Evolutionary conservation across 306 rosid genomes (phyloP), one percentile per base, ranked within the genome.

Genomic region (Castanospermum australe): DNA sequence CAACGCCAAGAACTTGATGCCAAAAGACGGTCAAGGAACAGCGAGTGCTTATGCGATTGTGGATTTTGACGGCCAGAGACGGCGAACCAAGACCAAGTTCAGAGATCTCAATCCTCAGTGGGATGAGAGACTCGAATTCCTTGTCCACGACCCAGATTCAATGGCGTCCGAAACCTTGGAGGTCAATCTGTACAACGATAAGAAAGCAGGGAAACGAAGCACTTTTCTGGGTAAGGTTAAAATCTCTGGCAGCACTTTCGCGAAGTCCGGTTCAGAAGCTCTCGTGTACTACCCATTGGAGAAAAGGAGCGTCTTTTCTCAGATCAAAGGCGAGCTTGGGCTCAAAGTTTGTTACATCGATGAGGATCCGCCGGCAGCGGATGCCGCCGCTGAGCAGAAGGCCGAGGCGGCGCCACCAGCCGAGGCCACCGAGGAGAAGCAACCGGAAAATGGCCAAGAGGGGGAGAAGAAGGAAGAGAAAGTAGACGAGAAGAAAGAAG

Each of bases 11-110:
- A 94, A 94, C 55, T 48, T 94, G 72, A 94, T 91, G 98, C 98
- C 97, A 0, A 94, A 94, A 66, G 98, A 94, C 55, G 97, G 97
- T 18, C 98, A 94, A 84, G 98, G 98, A 67, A 94, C 98, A 1
- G 95, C 97, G 1, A 94, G 93, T 30, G 98, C 98, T 9, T 94
- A 94, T 24, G 98, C 97, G 3, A 87, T 94, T 6, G 93, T 89
- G 0, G 98, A 94, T 82, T 94, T 86, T 68, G 98, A 94, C 5
- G 93, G 97, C 5, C 97, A 94, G 82, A 79, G 98, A 39, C 78
- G 96, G 25, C 69, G 97, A 67, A 94, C 98, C 0, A 91, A 73
- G 83, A 94, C 98, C 0, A 89, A 88, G 55, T 85, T 81, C 4
- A 81, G 95, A 79, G 98, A 94, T 78, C 92, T 94, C 24, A 94